Evolutionary conservation across 192 early-diverging fungal species (phyloP), one percentile per base, ranked within the genome.

Genomic region (Coemansia sp.): DNA sequence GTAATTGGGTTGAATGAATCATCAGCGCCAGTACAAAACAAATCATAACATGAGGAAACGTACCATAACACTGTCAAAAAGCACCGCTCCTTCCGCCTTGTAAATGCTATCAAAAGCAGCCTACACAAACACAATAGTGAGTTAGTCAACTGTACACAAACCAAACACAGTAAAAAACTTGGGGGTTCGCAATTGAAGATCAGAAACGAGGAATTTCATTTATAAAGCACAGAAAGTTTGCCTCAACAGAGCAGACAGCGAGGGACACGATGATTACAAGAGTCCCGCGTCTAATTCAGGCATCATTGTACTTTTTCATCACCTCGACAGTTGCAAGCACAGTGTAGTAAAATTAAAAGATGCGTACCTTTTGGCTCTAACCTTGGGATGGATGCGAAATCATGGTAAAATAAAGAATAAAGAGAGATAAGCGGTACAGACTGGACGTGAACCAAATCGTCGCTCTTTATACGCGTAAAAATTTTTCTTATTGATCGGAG

Each of bases 121-220:
- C 32, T 35, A 35, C 32, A 7, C 32, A 35, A 9, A 8, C 32
- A 35, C 7, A 9, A 35, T 29, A 29, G 7, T 29, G 32, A 35
- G 32, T 35, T 35, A 35, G 32, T 9, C 32, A 35, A 35, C 9
- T 35, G 32, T 9, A 35, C 32, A 35, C 7, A 9, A 35, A 35
- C 32, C 8, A 35, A 7, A 35, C 32, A 35, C 8, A 9, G 6
- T 7, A 1, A 9, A 32, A 8, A 32, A 37, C 45, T 9, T 0
- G 13, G 43, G 23, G 6, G 37, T 35, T 35, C 14, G 32, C 54
- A 56, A 32, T 29, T n/a, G 59, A 32, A 68, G 71, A 73, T 79
- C 76, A 79, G 71, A 79, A 79, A 79, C 71, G 76, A 79, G 76
- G 76, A 79, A 79, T 73, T 73, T 70, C 76, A 78, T 78, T 70